Evolutionary conservation across 805 yeast genomes (phyloP).

Genomic region (Schizosaccharomyces lindneri): DNA sequence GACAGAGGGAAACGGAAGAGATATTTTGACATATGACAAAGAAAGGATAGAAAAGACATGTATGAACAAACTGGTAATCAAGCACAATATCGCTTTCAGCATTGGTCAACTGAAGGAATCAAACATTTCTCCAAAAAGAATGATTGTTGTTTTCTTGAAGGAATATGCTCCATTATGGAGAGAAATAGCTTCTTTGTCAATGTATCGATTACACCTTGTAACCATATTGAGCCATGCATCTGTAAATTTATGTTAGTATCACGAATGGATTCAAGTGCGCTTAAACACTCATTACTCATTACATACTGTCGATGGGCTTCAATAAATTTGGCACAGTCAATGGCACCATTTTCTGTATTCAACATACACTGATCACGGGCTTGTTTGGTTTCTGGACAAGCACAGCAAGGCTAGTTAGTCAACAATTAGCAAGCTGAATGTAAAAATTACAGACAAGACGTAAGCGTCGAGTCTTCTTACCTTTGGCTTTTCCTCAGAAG

Average conservation of each 20-base stretch:
- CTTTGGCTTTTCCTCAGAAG: background rate
- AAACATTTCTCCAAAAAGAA: no score
- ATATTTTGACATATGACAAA: no score
- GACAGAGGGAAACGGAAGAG: no score
- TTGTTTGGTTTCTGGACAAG: slow-evolving; percentile 1
- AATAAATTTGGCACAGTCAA: background rate
- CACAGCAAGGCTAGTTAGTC: background rate
- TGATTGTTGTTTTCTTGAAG: no score
- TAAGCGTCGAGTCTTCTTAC: background rate
- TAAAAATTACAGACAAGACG: background rate
- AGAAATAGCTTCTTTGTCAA: background rate
- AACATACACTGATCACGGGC: slow-evolving; percentile 2
- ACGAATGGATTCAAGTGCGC: background rate
- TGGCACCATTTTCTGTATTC: background rate
- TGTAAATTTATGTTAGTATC: background rate
- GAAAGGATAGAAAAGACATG: no score
- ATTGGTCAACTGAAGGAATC: no score
- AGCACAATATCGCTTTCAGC: no score
- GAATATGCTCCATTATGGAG: no score
- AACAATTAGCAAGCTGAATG: background rate
- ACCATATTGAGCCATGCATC: background rate
- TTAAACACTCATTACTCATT: background rate
- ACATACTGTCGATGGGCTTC: slow-evolving; percentile 1
- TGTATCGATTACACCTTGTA: background rate
- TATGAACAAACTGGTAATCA: no score